Percentiles rank a stretch among this genome's conserved stretches.
Conservation (phyloP, 1,284 basidiomycete species). For the Polyporus tsugae region DNA sequence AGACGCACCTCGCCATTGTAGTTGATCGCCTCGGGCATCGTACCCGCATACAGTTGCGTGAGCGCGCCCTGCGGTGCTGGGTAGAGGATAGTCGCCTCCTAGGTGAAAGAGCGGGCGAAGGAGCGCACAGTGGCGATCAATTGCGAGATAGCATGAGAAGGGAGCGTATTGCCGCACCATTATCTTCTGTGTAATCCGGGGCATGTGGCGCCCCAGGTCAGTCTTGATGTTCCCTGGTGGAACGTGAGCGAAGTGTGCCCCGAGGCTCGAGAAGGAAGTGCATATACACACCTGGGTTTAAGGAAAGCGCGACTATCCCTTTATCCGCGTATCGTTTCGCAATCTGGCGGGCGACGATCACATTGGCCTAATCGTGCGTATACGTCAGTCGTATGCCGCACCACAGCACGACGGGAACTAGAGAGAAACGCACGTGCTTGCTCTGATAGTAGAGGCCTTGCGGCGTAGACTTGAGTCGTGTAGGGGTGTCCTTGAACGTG, state of each 20-base stretch:
- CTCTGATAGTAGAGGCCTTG: conserved; percentile 50
- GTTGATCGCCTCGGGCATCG: conserved; percentile 35
- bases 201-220: conserved; percentile 28
- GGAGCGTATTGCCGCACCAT: conserved; percentile 15
- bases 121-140: background rate
- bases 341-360: conserved; percentile 19
- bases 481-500: conserved; percentile 40
- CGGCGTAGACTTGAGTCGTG: conserved; percentile 38
- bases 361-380: conserved; percentile 15
- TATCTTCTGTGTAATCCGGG: conserved; percentile 12
- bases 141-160: no score
- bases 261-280: no score
- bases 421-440: conserved; percentile 47
- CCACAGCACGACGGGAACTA: background rate
- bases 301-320: conserved; percentile 47
- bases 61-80: conserved; percentile 35
- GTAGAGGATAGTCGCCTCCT: conserved; percentile 23
- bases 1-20: conserved; percentile 36
- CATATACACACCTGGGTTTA: conserved; percentile 41
- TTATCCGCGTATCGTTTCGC: conserved; percentile 40
- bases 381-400: background rate
- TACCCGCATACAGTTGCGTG: conserved; percentile 38
- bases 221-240: conserved; percentile 33
- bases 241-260: background rate
- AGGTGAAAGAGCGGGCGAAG: background rate